Evolutionary conservation across 495 filamentous ascomycete genomes (phyloP).

Genomic region (Geoglossum glabrum): DNA sequence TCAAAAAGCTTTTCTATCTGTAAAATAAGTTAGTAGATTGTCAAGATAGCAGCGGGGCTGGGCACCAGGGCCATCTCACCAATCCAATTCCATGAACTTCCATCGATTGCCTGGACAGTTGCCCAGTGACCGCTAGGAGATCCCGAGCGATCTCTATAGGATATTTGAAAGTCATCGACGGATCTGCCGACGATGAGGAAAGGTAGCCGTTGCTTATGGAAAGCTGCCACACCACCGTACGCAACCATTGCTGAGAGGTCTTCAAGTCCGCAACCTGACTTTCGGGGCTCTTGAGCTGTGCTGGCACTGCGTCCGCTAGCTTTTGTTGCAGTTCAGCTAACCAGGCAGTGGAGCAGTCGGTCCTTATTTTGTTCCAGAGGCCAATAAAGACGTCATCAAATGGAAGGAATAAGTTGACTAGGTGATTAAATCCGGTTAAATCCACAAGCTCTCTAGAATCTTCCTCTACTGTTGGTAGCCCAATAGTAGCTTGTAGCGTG

Average conservation of each 20-base stretch:
- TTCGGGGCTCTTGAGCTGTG: constrained; percentile 41
- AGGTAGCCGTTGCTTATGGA: constrained; percentile 33
- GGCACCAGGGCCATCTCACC: constrained; percentile 24
- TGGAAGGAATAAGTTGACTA: constrained; percentile 46
- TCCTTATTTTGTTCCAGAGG: constrained; percentile 51
- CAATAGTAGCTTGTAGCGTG: constrained; percentile 40
- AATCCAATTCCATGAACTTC: constrained; percentile 54
- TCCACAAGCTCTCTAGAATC: constrained; percentile 21
- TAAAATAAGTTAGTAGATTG: constrained; percentile 5
- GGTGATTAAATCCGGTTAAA: constrained; percentile 38
- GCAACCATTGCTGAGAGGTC: constrained; percentile 31
- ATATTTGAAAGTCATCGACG: constrained; percentile 44
- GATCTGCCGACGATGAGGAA: constrained; percentile 25
- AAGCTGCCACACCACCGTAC: constrained; percentile 26
- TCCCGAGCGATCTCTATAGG: constrained; percentile 53
- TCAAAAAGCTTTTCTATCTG: constrained; percentile 61
- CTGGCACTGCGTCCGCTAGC: constrained; percentile 40
- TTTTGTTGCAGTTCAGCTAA: constrained; percentile 42
- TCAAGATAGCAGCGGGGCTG: background rate
- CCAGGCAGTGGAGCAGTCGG: constrained; percentile 35
- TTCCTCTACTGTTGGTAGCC: constrained; percentile 38
- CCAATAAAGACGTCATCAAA: constrained; percentile 52
- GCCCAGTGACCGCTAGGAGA: constrained; percentile 40
- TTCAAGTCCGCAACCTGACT: constrained; percentile 43
- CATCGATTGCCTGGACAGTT: constrained; percentile 42